phyloP scores from a whole-genome alignment of 371 early-diverging fungal genomes.

The Gilbertella persicaria region DNA sequence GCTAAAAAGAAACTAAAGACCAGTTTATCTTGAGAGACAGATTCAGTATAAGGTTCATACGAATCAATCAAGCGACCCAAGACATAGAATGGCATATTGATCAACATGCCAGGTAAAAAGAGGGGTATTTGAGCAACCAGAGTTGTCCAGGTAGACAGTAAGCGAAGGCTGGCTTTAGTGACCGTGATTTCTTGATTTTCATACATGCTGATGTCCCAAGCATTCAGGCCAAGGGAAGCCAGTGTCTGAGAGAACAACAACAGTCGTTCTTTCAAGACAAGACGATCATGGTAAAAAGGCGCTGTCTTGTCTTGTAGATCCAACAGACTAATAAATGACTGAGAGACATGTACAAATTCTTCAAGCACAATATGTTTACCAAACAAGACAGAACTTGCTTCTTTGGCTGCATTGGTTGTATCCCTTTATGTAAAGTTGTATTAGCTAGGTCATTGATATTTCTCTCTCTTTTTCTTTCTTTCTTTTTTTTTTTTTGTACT shows the following conservation, averaged over 20 bases:
- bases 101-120: conserved; percentile 55
- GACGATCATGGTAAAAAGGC: conserved; percentile 16
- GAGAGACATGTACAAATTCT: conserved; percentile 51
- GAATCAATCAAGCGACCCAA: conserved; percentile 45
- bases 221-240: conserved; percentile 37
- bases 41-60: conserved; percentile 55
- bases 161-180: conserved; percentile 31
- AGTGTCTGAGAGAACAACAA: conserved; percentile 39
- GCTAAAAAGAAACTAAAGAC: conserved; percentile 36
- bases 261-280: conserved; percentile 36
- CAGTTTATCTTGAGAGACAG: conserved; percentile 56
- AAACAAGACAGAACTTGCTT: conserved; percentile 50
- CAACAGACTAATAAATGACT: conserved; percentile 42
- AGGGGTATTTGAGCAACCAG: conserved; percentile 53
- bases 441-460: too few relatives aligned
- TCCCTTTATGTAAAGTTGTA: conserved; percentile 42
- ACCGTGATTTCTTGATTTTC: conserved; percentile 45
- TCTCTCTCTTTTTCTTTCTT: background rate
- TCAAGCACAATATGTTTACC: conserved; percentile 43
- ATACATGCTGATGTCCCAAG: conserved; percentile 48
- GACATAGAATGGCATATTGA: conserved; percentile 57
- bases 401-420: conserved; percentile 46
- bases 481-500: background rate
- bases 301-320: conserved; percentile 6
- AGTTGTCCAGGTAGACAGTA: conserved; percentile 37